Base-by-base conservation (phyloP, 2,329 filamentous ascomycete genomes). In the Teratosphaeria destructans region DNA sequence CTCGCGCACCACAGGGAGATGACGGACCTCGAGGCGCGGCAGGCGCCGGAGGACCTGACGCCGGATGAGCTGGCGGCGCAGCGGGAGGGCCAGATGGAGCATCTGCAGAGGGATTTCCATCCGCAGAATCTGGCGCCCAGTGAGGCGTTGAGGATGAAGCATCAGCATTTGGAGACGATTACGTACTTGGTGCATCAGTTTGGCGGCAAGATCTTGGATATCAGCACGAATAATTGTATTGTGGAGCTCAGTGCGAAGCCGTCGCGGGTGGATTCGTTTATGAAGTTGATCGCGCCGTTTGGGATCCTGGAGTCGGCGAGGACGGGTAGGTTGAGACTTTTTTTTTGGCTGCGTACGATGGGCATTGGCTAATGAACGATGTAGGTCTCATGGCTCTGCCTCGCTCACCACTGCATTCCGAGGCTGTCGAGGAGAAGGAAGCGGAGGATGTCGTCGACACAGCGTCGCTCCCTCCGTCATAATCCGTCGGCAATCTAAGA, bases 171-270 rank as follows among this genome's bases (percentile, higher is more conserved):
- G 67, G 90, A 93, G 79, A 91, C 89, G 60, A 96, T 99, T 71
- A 99, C 94, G 59, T 94, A 95, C 76, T 85, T 99, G 72, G 87
- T 93, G 19, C 94, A 99, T 78, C 94, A 99, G 72, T 99, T 99
- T 70, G 92, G 92, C 60, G 94, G 94, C 65, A 99, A 99, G 79
- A 89, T 99, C 29, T 77, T 99, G 68, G 94, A 99, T 75, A 97
- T 99, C 69, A 96, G 91, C 80, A 96, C 90, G 57, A 96, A 90
- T 77, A 97, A 95, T 78, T 97, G 94, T 77, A 97, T 97, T 74
- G 92, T 99, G 61, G 94, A 99, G 77, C 76, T 99, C 7, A 96
- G 91, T 58, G 94, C 94, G 61, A 99, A 99, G 77, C 92, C 90
- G 39, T 84, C 81, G 63, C 87, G 94, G 76, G 96, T 99, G 72